A percentile compares a stretch with the other conserved stretches of the same genome.
Evolutionary conservation across 441 rosid species (phyloP).

Genomic region (Brassica balearica): DNA sequence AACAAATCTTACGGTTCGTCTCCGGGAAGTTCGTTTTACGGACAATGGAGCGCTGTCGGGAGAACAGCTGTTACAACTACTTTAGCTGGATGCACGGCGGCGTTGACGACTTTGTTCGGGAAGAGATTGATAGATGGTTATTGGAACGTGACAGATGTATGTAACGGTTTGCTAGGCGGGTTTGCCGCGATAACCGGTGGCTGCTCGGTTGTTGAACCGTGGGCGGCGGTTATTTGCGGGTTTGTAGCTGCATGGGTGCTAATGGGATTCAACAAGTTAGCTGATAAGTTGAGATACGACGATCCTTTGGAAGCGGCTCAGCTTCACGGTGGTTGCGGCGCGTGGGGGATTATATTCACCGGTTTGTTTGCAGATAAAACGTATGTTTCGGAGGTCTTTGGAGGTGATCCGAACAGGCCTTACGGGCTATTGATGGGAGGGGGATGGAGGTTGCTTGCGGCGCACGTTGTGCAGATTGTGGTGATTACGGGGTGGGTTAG

Average conservation of each 20-base stretch:
- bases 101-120: constrained; percentile 57
- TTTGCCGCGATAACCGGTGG: constrained; percentile 46
- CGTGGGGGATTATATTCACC: constrained; percentile 61
- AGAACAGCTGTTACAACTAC: constrained; percentile 62
- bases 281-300: constrained; percentile 44
- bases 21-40: constrained; percentile 48
- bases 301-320: constrained; percentile 58
- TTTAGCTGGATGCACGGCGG: constrained; percentile 56
- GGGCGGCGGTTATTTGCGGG: constrained; percentile 47
- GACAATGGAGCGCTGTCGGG: constrained; percentile 63
- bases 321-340: constrained; percentile 55
- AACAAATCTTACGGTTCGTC: constrained; percentile 42
- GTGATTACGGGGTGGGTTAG: constrained; percentile 62
- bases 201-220: constrained; percentile 44
- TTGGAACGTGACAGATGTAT: constrained; percentile 51
- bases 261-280: constrained; percentile 48
- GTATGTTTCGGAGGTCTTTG: constrained; percentile 57
- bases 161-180: constrained; percentile 53
- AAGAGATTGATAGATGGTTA: constrained; percentile 49
- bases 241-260: constrained; percentile 52
- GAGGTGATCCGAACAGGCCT: constrained; percentile 48
- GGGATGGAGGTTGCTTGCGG: constrained; percentile 58
- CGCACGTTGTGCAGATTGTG: constrained; percentile 59
- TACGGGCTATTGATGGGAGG: constrained; percentile 66
- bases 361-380: constrained; percentile 58